Evolutionary conservation across 495 filamentous ascomycete species (phyloP), one percentile per base, ranked within the genome.

Genomic region (Zalerion maritima): DNA sequence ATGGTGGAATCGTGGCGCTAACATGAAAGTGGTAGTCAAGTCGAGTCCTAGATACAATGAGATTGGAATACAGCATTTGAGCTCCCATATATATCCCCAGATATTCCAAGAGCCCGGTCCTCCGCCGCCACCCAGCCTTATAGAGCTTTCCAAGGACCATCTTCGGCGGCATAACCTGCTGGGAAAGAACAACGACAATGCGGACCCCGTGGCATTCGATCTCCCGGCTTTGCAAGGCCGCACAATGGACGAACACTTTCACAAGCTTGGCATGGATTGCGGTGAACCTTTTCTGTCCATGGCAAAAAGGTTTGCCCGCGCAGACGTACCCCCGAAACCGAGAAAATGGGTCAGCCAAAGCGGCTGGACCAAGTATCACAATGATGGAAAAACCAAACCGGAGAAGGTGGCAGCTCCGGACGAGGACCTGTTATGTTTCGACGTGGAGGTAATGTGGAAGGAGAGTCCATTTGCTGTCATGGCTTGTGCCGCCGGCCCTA

Each of bases 391-490:
- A 5, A 62, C 60, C 26, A n/a, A n/a, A n/a, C n/a, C n/a, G n/a
- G 78, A 86, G 41, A 50, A 61, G 0, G 75, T 93, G 11, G 73
- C 78, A 36, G 71, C 71, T 6, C 89, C 89, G 0, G 56, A 83
- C 22, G 85, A 85, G 38, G 54, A 73, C 14, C 74, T 83, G 69
- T 54, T 99, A 22, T 81, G 75, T 17, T 99, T 99, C 46, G 89
- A 99, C 52, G 89, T 84, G 8, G 89, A 99, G 54, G 86, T 94
- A 26, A 77, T 99, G 75, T 99, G 76, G 60, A 93, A 91, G 43
- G 71, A 85, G 44, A 81, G 75, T 43, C 71, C 78, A 0, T 96
- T 79, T 53, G 85, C 89, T 4, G 80, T 91, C 22, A 96, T 99
- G 89, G 89, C 89, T 20, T 94, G 84, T 39, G 89, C 89, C 6